Evolutionary conservation across 2,329 filamentous ascomycete genomes (phyloP).

Genomic region (Claviceps capensis): DNA sequence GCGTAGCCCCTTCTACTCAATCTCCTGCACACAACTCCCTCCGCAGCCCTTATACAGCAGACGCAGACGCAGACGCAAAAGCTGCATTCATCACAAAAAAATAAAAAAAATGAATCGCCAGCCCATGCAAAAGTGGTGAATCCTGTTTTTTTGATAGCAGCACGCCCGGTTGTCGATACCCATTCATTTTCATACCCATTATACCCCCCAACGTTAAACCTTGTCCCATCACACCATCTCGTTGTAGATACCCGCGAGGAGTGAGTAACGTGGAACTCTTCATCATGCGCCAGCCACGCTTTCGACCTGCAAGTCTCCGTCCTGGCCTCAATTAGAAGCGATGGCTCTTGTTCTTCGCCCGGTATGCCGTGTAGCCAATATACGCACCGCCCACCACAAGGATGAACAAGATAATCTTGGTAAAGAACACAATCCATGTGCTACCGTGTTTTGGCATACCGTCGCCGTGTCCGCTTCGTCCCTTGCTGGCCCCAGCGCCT

Average conservation of each 20-base stretch:
- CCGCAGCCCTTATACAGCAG: neutral
- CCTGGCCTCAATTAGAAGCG: constrained; percentile 30
- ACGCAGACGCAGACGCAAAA: neutral
- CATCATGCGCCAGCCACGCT: too few species aligned
- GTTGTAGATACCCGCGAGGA: too few species aligned
- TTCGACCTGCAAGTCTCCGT: neutral
- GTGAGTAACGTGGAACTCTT: too few species aligned
- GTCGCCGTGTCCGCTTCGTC: constrained; percentile 16
- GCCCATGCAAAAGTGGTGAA: constrained; percentile 5
- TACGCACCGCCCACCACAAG: constrained; percentile 60
- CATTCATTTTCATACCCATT: neutral
- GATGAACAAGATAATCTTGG: constrained; percentile 72
- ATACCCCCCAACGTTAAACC: too few species aligned
- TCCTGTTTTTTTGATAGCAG: neutral
- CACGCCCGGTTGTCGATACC: neutral
- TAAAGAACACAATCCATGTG: constrained; percentile 50
- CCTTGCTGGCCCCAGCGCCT: constrained; percentile 24
- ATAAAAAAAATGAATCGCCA: constrained; percentile 1
- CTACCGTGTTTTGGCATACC: constrained; percentile 28
- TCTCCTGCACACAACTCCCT: neutral
- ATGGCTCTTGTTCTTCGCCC: constrained; percentile 48
- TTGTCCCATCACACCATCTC: too few species aligned
- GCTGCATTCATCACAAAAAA: neutral
- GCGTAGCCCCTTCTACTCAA: neutral
- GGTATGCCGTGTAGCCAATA: constrained; percentile 73